A percentile compares a stretch with the other conserved stretches of the same genome.
Evolutionary conservation across 768 basidiomycete species (phyloP).

Genomic region (Mycena belliarum): DNA sequence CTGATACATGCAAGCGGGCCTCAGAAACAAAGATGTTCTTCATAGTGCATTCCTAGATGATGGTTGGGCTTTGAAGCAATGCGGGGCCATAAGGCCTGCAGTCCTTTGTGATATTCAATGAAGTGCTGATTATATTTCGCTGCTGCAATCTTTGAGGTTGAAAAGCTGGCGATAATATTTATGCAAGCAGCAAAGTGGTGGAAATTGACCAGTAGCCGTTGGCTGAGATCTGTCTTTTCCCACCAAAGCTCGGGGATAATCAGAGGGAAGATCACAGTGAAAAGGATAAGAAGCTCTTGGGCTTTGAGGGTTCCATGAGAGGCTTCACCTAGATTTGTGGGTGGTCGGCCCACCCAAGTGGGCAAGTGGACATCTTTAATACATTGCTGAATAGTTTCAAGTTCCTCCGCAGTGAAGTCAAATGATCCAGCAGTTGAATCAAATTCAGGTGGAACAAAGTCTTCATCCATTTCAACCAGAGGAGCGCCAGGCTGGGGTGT

Average conservation of each 20-base stretch:
- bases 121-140: not conserved
- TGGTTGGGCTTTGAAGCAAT: not conserved
- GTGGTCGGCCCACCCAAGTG: constrained; percentile 19
- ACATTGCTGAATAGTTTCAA: not conserved
- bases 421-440: not conserved
- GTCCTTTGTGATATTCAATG: not conserved
- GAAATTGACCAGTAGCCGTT: constrained; percentile 1
- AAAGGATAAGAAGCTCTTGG: constrained; percentile 14
- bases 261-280: constrained; percentile 12
- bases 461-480: too few relatives aligned
- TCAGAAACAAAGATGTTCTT: constrained; percentile 12
- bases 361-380: constrained; percentile 15
- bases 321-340: constrained; percentile 22
- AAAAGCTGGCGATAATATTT: constrained; percentile 13
- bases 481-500: too few relatives aligned
- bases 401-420: not conserved
- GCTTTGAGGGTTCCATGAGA: constrained; percentile 24
- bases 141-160: constrained; percentile 4
- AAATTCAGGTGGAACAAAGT: not conserved
- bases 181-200: constrained; percentile 11
- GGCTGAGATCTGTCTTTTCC: not conserved
- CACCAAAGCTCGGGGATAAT: constrained; percentile 12
- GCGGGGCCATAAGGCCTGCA: not conserved
- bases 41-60: constrained; percentile 11
- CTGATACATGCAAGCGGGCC: constrained; percentile 10